phyloP scores from a whole-genome alignment of 345 rosid species.

The Citrus inodora region DNA sequence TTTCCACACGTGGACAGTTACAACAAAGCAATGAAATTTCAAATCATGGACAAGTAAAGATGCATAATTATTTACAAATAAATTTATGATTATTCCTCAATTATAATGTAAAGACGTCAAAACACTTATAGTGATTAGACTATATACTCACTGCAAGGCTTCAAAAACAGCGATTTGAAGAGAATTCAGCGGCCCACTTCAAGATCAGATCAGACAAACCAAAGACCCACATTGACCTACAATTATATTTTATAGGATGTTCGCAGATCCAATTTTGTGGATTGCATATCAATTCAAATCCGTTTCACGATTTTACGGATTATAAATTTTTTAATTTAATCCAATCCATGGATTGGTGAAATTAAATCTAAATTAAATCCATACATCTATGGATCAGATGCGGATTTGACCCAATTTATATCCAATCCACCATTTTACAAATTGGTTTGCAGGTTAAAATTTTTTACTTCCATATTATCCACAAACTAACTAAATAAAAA shows the following conservation, averaged over 20 bases:
- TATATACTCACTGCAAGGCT: neutral
- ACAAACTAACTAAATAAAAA: no score
- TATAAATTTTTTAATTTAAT: no score
- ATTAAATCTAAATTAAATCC: no score
- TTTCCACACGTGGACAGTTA: no score
- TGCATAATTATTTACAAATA: neutral
- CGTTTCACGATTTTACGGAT: no score
- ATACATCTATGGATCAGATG: no score
- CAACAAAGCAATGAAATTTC: neutral
- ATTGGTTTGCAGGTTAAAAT: no score
- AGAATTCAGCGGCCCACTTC: neutral
- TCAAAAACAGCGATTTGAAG: neutral
- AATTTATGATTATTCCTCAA: neutral
- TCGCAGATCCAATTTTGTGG: no score
- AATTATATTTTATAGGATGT: no score
- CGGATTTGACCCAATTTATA: no score
- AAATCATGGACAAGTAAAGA: neutral
- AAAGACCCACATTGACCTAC: neutral
- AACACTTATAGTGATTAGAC: neutral
- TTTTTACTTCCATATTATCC: no score
- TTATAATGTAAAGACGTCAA: neutral
- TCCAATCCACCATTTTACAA: rapidly evolving
- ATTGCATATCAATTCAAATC: rapidly evolving
- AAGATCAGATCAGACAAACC: neutral
- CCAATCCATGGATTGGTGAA: rapidly evolving